These are phyloP conservation scores for Penicillium hordei DNA, from an alignment of 2,329 filamentous ascomycete species.

Conservation along the genomic window DNA sequence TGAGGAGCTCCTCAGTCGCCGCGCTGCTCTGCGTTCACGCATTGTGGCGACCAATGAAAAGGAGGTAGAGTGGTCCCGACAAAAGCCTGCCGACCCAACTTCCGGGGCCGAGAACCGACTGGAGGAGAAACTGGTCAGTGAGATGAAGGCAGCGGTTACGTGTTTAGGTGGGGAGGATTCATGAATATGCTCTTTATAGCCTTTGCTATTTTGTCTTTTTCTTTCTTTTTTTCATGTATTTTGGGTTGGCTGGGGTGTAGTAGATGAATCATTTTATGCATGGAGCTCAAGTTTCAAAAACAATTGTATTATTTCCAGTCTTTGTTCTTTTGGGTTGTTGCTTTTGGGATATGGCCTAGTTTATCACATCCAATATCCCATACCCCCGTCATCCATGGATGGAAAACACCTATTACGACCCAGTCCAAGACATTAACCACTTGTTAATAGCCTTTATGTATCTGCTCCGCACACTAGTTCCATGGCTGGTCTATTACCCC, in stretches of 20 bases:
- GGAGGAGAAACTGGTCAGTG: slow-evolving; percentile 71
- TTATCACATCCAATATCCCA: background rate
- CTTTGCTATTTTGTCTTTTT: slow-evolving; percentile 13
- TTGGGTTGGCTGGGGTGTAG: slow-evolving; percentile 19
- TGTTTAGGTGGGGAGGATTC: slow-evolving; percentile 44
- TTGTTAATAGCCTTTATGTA: background rate
- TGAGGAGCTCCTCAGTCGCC: slow-evolving; percentile 73
- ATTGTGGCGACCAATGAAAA: slow-evolving; percentile 71
- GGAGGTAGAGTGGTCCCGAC: slow-evolving; percentile 63
- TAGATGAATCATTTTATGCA: slow-evolving; percentile 13
- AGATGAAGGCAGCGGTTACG: slow-evolving; percentile 59
- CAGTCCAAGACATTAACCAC: background rate
- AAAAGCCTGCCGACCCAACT: slow-evolving; percentile 42
- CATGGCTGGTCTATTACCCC: background rate
- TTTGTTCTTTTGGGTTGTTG: background rate
- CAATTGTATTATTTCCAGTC: background rate
- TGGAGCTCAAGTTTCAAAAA: slow-evolving; percentile 6
- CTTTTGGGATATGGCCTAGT: background rate
- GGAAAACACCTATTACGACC: background rate
- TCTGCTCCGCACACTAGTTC: background rate
- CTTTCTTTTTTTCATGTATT: slow-evolving; percentile 7
- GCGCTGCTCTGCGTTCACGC: slow-evolving; percentile 67
- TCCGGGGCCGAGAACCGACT: slow-evolving; percentile 62
- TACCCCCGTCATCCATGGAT: too few species aligned
- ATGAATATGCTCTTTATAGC: slow-evolving; percentile 24